phyloP scores from a whole-genome alignment of 2,329 filamentous ascomycete species.

The Hypoxylon sp. region DNA sequence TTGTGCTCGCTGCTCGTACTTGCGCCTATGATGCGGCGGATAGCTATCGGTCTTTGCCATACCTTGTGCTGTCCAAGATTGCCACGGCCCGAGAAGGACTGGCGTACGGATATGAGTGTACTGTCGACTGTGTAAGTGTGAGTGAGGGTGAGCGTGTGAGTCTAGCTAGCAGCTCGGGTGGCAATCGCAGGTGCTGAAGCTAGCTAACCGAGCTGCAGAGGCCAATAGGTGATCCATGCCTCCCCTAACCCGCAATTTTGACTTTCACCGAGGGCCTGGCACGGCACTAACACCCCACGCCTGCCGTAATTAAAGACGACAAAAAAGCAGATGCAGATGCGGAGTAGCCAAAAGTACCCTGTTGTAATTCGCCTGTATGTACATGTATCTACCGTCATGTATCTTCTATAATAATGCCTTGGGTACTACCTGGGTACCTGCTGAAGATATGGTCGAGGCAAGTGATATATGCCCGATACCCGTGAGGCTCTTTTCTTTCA shows the following conservation, averaged over 20 bases:
- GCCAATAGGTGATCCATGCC: conserved; percentile 23
- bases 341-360: conserved; percentile 9
- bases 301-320: neutral
- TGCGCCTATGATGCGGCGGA: too few relatives aligned
- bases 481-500: conserved; percentile 21
- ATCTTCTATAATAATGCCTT: too few relatives aligned
- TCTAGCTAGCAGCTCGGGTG: conserved; percentile 17
- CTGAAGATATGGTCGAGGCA: too few relatives aligned
- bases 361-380: neutral
- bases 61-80: neutral
- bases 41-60: too few relatives aligned
- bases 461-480: too few relatives aligned
- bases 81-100: neutral
- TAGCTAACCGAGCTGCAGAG: conserved; percentile 11
- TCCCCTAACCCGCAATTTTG: conserved; percentile 31
- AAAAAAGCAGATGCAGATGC: neutral
- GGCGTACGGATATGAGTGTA: too few relatives aligned
- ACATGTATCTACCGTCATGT: too few relatives aligned
- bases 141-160: conserved; percentile 13
- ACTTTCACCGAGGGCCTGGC: conserved; percentile 29
- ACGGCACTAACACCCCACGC: conserved; percentile 20
- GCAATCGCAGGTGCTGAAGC: conserved; percentile 3
- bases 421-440: too few relatives aligned
- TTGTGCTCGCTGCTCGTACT: too few relatives aligned
- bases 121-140: conserved; percentile 9